Evolutionary conservation across 108 stramenopile genomes (phyloP), one percentile per base, ranked within the genome.

Genomic region (Bacterosira constricta): DNA sequence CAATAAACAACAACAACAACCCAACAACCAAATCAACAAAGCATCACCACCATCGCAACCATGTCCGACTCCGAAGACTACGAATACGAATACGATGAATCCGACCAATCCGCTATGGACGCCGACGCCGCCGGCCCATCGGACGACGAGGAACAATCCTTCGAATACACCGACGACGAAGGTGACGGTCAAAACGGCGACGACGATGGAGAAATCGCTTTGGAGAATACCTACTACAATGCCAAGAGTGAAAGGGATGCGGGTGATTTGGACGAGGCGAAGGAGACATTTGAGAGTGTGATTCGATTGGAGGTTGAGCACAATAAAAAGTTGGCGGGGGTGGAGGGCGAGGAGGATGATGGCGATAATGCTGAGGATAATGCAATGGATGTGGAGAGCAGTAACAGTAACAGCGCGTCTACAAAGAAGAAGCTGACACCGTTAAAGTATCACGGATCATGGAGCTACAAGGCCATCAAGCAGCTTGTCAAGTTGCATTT

Each of bases 171-270:
- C 41, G 96, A 96, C 71, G 93, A 94, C 49, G 92, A 96, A 51
- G 88, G 83, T 58, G 83, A 90, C 45, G 26, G 26, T 17, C 10
- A 49, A 3, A 44, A 31, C 53, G 52, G 52, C 29, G 87, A 91
- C 64, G 70, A 63, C 47, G 93, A 93, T 38, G 83, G 87, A 4
- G 90, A 89, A 17, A 74, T 97, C 21, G 83, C 80, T 25, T 62
- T 86, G 18, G 97, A 97, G 67, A 97, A 96, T 81, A 67, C 77
- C 18, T 97, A 97, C 74, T 97, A 96, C 86, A 94, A 95, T 51
- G 91, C 86, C 80, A 97, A 96, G 80, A 88, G 83, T 0, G 62
- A 91, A 18, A 73, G 90, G 12, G 92, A 91, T 25, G 73, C 77
- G 0, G 76, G 84, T 9, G 80, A 88, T 31, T 65, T 71, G 15